Evolutionary conservation across 1,284 basidiomycete species (phyloP), one percentile per base, ranked within the genome.

Genomic region (Anthracocystis panici-leucophaei): DNA sequence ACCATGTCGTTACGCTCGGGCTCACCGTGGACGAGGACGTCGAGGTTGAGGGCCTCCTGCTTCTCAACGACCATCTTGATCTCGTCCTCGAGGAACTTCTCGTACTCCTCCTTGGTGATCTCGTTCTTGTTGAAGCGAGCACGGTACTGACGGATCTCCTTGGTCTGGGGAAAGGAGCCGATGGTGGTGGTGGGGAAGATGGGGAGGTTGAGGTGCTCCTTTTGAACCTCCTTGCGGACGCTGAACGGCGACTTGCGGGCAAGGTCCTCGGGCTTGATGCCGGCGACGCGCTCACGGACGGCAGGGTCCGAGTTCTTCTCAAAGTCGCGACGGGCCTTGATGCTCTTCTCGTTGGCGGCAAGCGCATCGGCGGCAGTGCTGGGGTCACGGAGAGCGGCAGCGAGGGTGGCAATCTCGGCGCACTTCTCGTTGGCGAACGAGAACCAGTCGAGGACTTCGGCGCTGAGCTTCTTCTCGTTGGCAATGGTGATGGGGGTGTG

Each of bases 1-100:
- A 97, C 86, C 95, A 97, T 97, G 90, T 98, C 95, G 87, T 97
- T 97, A 85, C 95, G 92, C 89, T 98, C 95, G 64, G 97, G 93
- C 88, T 99, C 97, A 85, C 97, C 97, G 88, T 99, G 97, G 79
- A 99, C 97, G 83, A 99, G 90, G 73, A 99, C 91, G 88, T 99
- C 97, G 79, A 99, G 91, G 82, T 93, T 95, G 79, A 95, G 90
- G 86, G 91, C 91, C 90, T 99, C 96, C 88, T 99, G 97, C 92
- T 97, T 94, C 80, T 91, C 90, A 80, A 99, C 95, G 76, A 97
- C 95, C 75, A 87, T 87, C 88, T 97, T 90, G 84, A 99, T 95
- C 89, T 99, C 97, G 88, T 95, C 92, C 90, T 96, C 93, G 88
- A 99, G 96, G 89, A 99, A 99, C 83, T 93, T 91, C 82, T 99